A percentile compares a stretch with the other conserved stretches of the same genome.
phyloP scores from a whole-genome alignment of 2,329 filamentous ascomycete genomes.

The Aspergillus sp. region DNA sequence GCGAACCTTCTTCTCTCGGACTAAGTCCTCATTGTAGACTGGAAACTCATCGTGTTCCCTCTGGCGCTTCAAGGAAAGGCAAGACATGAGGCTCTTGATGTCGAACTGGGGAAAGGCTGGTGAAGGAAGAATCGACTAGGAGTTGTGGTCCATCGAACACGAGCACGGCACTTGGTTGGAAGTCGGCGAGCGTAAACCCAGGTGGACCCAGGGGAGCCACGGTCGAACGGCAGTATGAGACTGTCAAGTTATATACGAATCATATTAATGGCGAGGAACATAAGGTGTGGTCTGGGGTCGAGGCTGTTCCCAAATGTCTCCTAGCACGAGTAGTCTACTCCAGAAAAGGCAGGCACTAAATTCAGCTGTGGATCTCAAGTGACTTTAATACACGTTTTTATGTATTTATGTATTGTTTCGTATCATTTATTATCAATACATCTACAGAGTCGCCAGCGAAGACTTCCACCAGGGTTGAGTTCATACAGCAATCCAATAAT shows the following conservation, averaged over 20 bases:
- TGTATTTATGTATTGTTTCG: not conserved
- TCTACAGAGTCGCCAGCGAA: not conserved
- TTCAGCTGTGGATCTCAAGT: not conserved
- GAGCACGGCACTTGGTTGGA: not conserved
- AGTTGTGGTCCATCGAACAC: not conserved
- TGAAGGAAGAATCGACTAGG: not conserved
- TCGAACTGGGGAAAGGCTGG: not conserved
- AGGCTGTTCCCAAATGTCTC: not conserved
- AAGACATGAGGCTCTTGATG: slow-evolving; percentile 21
- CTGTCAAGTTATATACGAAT: slow-evolving; percentile 2
- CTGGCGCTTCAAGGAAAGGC: slow-evolving; percentile 24
- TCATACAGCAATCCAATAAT: too few relatives aligned
- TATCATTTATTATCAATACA: not conserved
- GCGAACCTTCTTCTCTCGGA: slow-evolving; percentile 28
- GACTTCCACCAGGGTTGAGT: too few relatives aligned
- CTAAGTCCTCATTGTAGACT: slow-evolving; percentile 56
- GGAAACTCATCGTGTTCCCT: slow-evolving; percentile 56
- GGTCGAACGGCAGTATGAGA: not conserved
- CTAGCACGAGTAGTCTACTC: not conserved
- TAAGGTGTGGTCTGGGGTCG: not conserved
- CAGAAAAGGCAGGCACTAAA: not conserved
- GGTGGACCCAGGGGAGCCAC: not conserved
- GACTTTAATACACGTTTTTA: not conserved
- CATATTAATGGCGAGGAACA: slow-evolving; percentile 4
- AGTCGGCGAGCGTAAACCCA: not conserved